Base-by-base conservation (phyloP, 139 green algal species). In the Monoraphidium neglectum region DNA sequence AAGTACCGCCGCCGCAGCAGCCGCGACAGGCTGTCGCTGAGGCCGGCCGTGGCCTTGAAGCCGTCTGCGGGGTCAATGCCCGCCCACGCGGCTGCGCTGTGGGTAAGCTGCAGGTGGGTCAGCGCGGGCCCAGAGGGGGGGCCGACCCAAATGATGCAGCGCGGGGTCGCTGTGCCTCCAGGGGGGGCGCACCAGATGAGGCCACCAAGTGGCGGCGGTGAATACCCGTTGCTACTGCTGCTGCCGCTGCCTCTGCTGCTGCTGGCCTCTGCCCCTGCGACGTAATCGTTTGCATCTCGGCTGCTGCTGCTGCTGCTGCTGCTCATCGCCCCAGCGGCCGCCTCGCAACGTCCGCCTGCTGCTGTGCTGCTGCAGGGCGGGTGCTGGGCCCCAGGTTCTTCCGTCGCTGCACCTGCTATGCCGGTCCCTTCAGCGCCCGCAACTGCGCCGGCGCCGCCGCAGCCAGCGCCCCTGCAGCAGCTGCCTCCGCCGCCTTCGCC, bases 21-120 rank as follows among this genome's bases (percentile, higher is more conserved):
- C 24, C 43, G 72, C 23, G 68, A 38, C 53, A 82, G 54, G 10
- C 62, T 57, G 13, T 53, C 46, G 36, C 43, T 38, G 35, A 76
- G 57, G 21, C 74, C 74, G 1, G 62, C 16, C 24, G 35, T 24
- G n/a, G 59, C 43, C 32, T 36, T 36, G 57, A 56, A 57, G 35
- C 56, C 54, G 2, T 32, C 70, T 54, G 36, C 68, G 30, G 88
- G 84, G 62, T 91, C 76, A 21, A 87, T 70, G 36, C 79, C 59
- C 24, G 87, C 63, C 89, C 89, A 94, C 21, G 70, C n/a, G 18
- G 36, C 46, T 1, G 43, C 81, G 83, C 66, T 91, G 81, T 88
- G 74, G 0, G 84, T 88, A 5, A 96, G 77, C 71, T 94, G 88
- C 36, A 96, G 86, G 54, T 90, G 86, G 35, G 77, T 74, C 38